A percentile compares a stretch with the other conserved stretches of the same genome.
Conservation (phyloP, 495 filamentous ascomycete species). For the Podospora bellae-mahoneyi region DNA sequence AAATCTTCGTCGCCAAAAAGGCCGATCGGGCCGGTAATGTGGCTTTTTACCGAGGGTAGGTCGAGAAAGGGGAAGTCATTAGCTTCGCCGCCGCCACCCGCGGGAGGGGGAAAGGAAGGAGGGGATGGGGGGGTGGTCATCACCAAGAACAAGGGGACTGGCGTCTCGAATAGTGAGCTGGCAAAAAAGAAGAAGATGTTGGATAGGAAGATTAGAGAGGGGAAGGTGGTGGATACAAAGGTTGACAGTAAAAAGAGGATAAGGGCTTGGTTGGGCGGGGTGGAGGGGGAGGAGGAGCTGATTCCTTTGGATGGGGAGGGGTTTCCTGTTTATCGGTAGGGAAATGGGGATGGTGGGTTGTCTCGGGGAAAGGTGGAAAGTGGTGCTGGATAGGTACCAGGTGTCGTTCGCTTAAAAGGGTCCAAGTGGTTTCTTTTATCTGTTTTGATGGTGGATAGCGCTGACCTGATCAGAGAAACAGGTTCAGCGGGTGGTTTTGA, state of each 20-base stretch:
- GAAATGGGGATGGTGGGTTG: background rate
- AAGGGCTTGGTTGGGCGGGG: conserved; percentile 24
- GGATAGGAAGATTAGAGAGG: conserved; percentile 21
- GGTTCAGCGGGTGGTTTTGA: background rate
- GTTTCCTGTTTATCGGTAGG: conserved; percentile 21
- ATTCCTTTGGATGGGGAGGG: conserved; percentile 20
- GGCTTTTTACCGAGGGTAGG: background rate
- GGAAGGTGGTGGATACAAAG: conserved; percentile 26
- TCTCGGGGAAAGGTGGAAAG: background rate
- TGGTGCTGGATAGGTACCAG: no score
- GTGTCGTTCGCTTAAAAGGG: background rate
- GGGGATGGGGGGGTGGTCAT: background rate
- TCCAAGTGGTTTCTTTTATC: background rate
- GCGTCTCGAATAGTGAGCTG: background rate
- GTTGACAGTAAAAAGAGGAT: conserved; percentile 26
- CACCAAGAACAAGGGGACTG: background rate
- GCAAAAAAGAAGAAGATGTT: conserved; percentile 18
- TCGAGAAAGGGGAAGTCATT: conserved; percentile 4
- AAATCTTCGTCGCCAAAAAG: background rate
- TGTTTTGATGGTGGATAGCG: background rate
- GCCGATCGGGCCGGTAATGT: background rate
- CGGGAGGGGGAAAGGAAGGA: no score
- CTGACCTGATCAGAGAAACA: background rate
- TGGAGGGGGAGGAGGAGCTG: conserved; percentile 14
- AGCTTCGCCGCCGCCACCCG: background rate